Percentiles rank a stretch among this genome's conserved stretches.
Evolutionary conservation across 352 stramenopile genomes (phyloP).

Genomic region (Phytopythium montanum): DNA sequence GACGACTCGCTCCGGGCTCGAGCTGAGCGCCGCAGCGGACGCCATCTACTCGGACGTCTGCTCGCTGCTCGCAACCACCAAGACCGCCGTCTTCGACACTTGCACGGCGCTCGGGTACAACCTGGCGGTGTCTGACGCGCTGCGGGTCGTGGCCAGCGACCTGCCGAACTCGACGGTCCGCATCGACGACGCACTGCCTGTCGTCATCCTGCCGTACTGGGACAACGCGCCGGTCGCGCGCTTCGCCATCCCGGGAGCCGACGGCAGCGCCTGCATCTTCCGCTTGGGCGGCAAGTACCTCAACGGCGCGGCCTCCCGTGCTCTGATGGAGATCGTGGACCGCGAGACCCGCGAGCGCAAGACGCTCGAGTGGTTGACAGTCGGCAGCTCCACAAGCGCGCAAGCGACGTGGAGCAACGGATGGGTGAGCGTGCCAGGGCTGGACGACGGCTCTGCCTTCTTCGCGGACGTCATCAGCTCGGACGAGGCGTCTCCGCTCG

Average conservation of each 20-base stretch:
- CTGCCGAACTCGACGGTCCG: slow-evolving; percentile 19
- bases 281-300: slow-evolving; percentile 30
- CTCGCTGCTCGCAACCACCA: slow-evolving; percentile 17
- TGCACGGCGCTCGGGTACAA: slow-evolving; percentile 28
- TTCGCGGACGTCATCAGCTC: slow-evolving; percentile 37
- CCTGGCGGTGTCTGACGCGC: slow-evolving; percentile 4
- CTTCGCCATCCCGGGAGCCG: slow-evolving; percentile 24
- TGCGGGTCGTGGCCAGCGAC: slow-evolving; percentile 24
- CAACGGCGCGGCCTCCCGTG: slow-evolving; percentile 11
- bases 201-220: slow-evolving; percentile 45
- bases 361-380: slow-evolving; percentile 37
- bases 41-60: slow-evolving; percentile 21
- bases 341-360: slow-evolving; percentile 21
- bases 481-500: slow-evolving; percentile 16
- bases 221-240: slow-evolving; percentile 25
- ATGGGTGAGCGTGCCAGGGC: slow-evolving; percentile 20
- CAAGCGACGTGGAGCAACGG: slow-evolving; percentile 33
- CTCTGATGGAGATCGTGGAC: slow-evolving; percentile 17
- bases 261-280: slow-evolving; percentile 43
- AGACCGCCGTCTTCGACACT: slow-evolving; percentile 23
- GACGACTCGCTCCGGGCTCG: slow-evolving; percentile 7
- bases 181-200: slow-evolving; percentile 28
- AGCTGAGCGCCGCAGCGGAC: slow-evolving; percentile 15
- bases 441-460: slow-evolving; percentile 15
- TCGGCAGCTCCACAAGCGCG: neutral